These are phyloP conservation scores for Coffea canephora DNA, from an alignment of 257 asterid genomes.

Conservation along the genomic window DNA sequence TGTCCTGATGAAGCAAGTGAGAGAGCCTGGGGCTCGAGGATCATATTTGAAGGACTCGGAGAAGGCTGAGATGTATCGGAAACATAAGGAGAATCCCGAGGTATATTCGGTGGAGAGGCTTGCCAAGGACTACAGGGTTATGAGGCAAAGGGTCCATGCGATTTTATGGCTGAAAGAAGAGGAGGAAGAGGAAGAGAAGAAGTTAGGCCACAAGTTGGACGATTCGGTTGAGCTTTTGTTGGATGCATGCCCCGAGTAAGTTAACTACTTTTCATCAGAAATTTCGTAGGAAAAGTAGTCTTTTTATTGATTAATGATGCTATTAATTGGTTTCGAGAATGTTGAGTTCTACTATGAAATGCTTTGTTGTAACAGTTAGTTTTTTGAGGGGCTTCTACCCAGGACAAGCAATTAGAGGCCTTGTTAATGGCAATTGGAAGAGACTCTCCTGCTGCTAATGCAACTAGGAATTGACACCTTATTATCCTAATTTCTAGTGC, in stretches of 20 bases:
- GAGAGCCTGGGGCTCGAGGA: constrained; percentile 94
- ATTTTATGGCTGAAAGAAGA: constrained; percentile 77
- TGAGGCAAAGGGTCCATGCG: constrained; percentile 98
- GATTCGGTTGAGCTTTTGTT: constrained; percentile 70
- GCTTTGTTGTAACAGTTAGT: too few species aligned
- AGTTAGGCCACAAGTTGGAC: constrained; percentile 69
- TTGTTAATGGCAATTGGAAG: too few species aligned
- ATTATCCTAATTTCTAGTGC: too few species aligned
- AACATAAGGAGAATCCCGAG: constrained; percentile 89
- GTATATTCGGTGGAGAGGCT: constrained; percentile 76
- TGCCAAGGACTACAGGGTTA: constrained; percentile 87
- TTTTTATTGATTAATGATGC: background rate
- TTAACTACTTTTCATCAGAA: background rate
- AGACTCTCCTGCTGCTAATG: too few species aligned
- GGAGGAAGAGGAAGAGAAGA: constrained; percentile 87
- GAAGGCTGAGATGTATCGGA: constrained; percentile 80
- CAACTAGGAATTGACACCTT: too few species aligned
- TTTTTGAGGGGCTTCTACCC: background rate
- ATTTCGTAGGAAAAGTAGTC: background rate
- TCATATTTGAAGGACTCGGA: constrained; percentile 80
- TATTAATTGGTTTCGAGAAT: background rate
- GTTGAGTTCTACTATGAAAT: background rate
- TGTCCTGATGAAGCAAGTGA: constrained; percentile 69
- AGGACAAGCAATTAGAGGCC: too few species aligned
- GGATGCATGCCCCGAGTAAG: constrained; percentile 92